Conservation (phyloP, 257 asterid species). For the Galeopsis tetrahit region DNA sequence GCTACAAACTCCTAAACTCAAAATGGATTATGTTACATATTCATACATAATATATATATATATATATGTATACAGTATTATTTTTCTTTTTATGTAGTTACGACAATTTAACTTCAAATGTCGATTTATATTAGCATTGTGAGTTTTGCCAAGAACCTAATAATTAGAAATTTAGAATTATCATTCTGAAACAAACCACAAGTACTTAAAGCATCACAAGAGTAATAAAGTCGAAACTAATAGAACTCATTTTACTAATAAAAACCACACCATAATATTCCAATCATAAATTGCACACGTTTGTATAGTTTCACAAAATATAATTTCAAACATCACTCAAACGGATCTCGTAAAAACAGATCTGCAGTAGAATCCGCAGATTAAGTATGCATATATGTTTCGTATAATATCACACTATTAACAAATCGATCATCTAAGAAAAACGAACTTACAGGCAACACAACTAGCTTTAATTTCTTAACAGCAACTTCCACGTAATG, state of each 20-base stretch:
- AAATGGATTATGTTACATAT: background rate
- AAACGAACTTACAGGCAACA: too few relatives aligned
- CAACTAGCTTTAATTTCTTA: too few relatives aligned
- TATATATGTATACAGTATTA: too few relatives aligned
- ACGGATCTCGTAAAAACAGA: constrained; percentile 9
- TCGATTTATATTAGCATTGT: background rate
- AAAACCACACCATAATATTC: constrained; percentile 18
- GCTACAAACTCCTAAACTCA: background rate
- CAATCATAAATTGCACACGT: constrained; percentile 7
- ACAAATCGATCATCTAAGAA: too few relatives aligned
- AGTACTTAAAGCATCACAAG: background rate
- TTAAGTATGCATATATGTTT: constrained; percentile 17
- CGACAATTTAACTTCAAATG: background rate
- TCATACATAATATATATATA: background rate
- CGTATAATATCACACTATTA: constrained; percentile 26
- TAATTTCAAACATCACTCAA: constrained; percentile 25
- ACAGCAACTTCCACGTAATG: too few relatives aligned
- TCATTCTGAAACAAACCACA: background rate
- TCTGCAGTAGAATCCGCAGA: constrained; percentile 1
- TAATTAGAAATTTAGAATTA: background rate
- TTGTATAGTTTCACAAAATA: constrained; percentile 21
- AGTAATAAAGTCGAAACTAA: background rate
- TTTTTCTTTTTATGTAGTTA: background rate
- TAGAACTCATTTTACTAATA: background rate
- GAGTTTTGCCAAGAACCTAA: background rate